These are phyloP conservation scores for Fusarium subglutinans DNA, from an alignment of 2,329 filamentous ascomycete genomes.

Conservation along the genomic window DNA sequence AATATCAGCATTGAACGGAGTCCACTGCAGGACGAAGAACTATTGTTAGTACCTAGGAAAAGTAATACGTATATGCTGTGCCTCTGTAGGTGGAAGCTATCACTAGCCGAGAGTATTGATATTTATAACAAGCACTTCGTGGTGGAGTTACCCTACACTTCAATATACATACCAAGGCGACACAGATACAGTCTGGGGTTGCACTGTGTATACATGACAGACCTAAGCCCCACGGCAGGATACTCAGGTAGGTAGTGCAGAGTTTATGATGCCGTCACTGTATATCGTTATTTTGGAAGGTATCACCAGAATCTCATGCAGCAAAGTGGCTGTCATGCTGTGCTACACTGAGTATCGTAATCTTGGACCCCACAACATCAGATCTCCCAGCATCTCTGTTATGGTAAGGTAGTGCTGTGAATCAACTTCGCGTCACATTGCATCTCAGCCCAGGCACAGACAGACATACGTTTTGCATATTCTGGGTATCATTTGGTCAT, in stretches of 20 bases:
- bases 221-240: neutral
- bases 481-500: neutral
- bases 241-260: neutral
- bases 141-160: conserved; percentile 19
- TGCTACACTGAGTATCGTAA: conserved; percentile 15
- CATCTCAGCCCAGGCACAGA: conserved; percentile 29
- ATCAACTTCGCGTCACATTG: conserved; percentile 18
- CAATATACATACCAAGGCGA: neutral
- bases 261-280: neutral
- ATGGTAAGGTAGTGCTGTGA: neutral
- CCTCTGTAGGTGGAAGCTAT: conserved; percentile 3
- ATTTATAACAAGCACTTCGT: neutral
- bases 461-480: conserved; percentile 9
- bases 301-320: neutral
- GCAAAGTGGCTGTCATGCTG: conserved; percentile 5
- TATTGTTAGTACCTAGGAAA: neutral
- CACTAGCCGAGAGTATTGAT: neutral
- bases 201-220: neutral
- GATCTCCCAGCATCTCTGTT: conserved; percentile 13
- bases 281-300: conserved; percentile 10
- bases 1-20: neutral
- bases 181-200: conserved; percentile 9
- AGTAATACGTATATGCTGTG: neutral
- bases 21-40: neutral
- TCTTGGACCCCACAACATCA: conserved; percentile 13